Conservation (phyloP, 2,329 filamentous ascomycete species). For the Ophiocordyceps camponoti-floridani region DNA sequence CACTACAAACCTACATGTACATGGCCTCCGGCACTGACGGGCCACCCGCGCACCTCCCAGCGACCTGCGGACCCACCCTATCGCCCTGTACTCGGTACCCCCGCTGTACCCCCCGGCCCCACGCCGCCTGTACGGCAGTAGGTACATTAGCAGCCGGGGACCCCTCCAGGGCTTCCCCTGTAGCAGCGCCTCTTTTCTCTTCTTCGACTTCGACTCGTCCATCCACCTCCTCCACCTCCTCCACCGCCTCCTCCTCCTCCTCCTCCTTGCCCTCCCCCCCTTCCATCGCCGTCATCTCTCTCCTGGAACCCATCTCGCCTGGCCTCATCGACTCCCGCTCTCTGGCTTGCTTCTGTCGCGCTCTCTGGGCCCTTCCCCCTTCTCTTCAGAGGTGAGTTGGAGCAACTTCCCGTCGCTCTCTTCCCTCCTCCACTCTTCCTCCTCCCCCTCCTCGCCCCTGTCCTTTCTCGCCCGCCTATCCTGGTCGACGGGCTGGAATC, state of each 20-base stretch:
- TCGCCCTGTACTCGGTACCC: not conserved
- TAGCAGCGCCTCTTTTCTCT: not conserved
- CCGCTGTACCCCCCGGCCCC: not conserved
- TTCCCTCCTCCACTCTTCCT: not conserved
- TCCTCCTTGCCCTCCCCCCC: not conserved
- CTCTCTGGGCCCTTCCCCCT: not conserved
- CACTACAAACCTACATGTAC: too few species aligned
- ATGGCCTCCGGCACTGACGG: too few species aligned
- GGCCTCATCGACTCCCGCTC: too few species aligned
- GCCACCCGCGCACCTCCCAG: too few species aligned
- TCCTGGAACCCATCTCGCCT: too few species aligned
- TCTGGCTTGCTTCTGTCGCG: too few species aligned
- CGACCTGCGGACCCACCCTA: too few species aligned
- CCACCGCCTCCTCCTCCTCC: too few species aligned
- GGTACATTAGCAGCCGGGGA: slow-evolving; percentile 1
- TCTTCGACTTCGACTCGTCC: not conserved
- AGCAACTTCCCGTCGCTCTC: not conserved
- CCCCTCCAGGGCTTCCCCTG: slow-evolving; percentile 1
- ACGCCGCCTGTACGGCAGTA: not conserved
- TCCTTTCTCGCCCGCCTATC: slow-evolving; percentile 2
- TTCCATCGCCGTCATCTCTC: not conserved
- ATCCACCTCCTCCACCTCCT: too few species aligned
- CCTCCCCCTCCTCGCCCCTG: not conserved
- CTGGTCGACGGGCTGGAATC: slow-evolving; percentile 1
- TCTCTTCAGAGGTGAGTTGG: not conserved